Evolutionary conservation across 2,329 filamentous ascomycete genomes (phyloP).

Genomic region (Thelonectria olida): DNA sequence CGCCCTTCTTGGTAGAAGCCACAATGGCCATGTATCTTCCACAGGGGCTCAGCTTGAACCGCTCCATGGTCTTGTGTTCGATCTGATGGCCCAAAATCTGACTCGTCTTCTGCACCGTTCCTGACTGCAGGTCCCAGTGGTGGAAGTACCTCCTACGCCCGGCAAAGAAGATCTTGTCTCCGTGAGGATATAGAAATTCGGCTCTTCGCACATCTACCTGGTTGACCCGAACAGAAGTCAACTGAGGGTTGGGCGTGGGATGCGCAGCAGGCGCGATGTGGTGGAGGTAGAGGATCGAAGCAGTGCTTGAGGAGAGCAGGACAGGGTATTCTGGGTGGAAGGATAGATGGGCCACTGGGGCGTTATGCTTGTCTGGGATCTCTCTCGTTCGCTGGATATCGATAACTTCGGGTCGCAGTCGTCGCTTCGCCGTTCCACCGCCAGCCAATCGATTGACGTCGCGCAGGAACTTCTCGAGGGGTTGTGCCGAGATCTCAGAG

Average conservation of each 20-base stretch:
- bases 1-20: conserved; percentile 83
- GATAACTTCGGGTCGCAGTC: conserved; percentile 85
- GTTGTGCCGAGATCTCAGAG: conserved; percentile 72
- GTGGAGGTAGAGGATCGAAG: conserved; percentile 87
- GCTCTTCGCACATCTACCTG: conserved; percentile 86
- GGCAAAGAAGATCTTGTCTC: conserved; percentile 86
- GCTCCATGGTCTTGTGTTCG: conserved; percentile 91
- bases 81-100: conserved; percentile 78
- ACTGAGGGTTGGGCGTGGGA: conserved; percentile 83
- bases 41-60: conserved; percentile 86
- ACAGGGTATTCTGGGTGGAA: conserved; percentile 93
- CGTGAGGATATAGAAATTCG: conserved; percentile 77
- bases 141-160: conserved; percentile 93
- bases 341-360: conserved; percentile 81
- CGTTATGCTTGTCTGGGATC: conserved; percentile 80
- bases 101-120: conserved; percentile 83
- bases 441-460: conserved; percentile 74
- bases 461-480: conserved; percentile 82
- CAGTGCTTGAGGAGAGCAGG: conserved; percentile 87
- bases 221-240: conserved; percentile 89
- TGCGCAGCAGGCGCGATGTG: conserved; percentile 82
- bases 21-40: conserved; percentile 87
- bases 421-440: conserved; percentile 67
- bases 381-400: conserved; percentile 92
- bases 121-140: conserved; percentile 87